phyloP scores from a whole-genome alignment of 2,329 filamentous ascomycete genomes.

The Aspergillus luchuensis region DNA sequence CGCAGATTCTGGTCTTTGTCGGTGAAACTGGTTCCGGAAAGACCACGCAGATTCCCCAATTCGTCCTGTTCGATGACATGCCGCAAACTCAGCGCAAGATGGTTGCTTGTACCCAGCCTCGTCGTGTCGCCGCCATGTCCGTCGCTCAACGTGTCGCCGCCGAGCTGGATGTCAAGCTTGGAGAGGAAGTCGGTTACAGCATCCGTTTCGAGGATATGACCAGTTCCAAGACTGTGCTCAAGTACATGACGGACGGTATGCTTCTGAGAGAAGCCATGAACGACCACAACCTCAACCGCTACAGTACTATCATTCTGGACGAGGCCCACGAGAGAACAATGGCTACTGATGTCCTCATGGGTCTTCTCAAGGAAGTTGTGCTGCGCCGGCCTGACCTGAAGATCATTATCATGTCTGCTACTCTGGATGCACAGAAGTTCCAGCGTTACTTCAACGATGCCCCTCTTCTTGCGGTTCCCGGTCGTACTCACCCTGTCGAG shows the following conservation, averaged over 20 bases:
- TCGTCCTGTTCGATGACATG: slow-evolving; percentile 94
- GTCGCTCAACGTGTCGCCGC: slow-evolving; percentile 97
- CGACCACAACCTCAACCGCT: slow-evolving; percentile 85
- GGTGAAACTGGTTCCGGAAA: slow-evolving; percentile 99
- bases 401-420: slow-evolving; percentile 98
- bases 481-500: slow-evolving; percentile 93
- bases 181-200: slow-evolving; percentile 95
- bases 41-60: slow-evolving; percentile 98
- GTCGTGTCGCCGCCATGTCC: slow-evolving; percentile 97
- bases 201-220: slow-evolving; percentile 99
- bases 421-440: slow-evolving; percentile 95
- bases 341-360: slow-evolving; percentile 96
- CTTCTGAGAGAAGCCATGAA: slow-evolving; percentile 94
- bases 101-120: slow-evolving; percentile 94
- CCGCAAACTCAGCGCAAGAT: slow-evolving; percentile 84
- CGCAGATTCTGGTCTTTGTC: slow-evolving; percentile 96
- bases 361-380: slow-evolving; percentile 87
- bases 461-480: slow-evolving; percentile 88
- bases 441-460: slow-evolving; percentile 96
- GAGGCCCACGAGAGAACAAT: slow-evolving; percentile 98
- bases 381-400: slow-evolving; percentile 83
- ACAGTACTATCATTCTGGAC: slow-evolving; percentile 97
- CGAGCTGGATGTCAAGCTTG: slow-evolving; percentile 90
- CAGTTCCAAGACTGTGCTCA: slow-evolving; percentile 82
- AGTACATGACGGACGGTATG: slow-evolving; percentile 99